Evolutionary conservation across 1,284 basidiomycete genomes (phyloP).

Genomic region (Moniliophthora roreri): DNA sequence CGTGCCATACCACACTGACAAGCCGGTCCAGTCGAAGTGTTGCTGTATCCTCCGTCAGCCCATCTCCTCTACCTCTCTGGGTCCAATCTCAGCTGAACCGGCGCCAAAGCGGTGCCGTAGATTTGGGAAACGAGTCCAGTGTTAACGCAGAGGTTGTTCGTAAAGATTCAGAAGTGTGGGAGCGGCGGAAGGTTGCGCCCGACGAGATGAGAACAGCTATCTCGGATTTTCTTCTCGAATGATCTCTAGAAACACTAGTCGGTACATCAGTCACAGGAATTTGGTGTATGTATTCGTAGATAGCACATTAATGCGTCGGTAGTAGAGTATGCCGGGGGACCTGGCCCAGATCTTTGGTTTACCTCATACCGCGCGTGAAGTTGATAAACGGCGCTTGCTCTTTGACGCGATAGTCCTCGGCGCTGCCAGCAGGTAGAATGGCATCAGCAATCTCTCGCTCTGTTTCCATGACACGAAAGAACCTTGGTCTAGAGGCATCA

Average conservation of each 20-base stretch:
- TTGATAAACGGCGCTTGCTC: no score
- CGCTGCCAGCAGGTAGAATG: background rate
- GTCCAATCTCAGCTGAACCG: constrained; percentile 15
- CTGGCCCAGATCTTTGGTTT: no score
- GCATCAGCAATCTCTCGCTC: background rate
- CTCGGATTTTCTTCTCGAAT: constrained; percentile 33
- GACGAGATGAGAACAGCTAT: constrained; percentile 31
- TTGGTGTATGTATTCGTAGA: no score
- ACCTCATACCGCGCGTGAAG: no score
- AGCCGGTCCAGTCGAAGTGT: constrained; percentile 55
- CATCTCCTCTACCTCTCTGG: constrained; percentile 38
- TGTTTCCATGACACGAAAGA: background rate
- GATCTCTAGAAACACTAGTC: no score
- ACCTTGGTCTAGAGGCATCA: background rate
- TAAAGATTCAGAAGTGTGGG: constrained; percentile 18
- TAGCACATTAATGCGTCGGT: no score
- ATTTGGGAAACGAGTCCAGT: background rate
- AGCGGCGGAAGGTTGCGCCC: constrained; percentile 15
- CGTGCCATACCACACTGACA: constrained; percentile 71
- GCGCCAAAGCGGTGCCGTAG: background rate
- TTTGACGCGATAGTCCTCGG: no score
- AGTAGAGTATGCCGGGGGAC: no score
- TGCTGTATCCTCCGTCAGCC: constrained; percentile 15
- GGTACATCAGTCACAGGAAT: no score
- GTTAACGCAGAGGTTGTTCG: no score